Evolutionary conservation across 352 stramenopile species (phyloP).

Genomic region (Phytophthora kernoviae): DNA sequence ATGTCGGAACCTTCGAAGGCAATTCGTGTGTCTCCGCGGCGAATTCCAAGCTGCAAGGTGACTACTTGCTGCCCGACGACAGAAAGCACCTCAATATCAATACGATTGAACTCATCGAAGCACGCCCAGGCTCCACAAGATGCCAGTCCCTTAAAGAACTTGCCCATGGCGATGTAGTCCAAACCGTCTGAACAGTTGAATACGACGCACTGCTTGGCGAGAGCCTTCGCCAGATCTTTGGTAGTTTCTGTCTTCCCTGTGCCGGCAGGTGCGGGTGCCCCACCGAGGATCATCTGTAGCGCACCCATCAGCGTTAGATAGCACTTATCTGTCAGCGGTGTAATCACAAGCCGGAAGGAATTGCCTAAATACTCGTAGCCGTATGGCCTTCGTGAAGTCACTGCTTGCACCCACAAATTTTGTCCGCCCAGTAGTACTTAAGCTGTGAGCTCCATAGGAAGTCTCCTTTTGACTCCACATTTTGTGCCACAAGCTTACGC

Average conservation of each 20-base stretch:
- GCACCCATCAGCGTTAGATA: conserved; percentile 96
- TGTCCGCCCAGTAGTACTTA: conserved; percentile 94
- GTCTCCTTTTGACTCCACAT: conserved; percentile 88
- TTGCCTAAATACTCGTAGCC: conserved; percentile 98
- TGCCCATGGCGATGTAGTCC: conserved; percentile 95
- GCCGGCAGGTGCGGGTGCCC: conserved; percentile 91
- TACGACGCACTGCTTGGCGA: conserved; percentile 96
- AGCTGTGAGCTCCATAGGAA: conserved; percentile 89
- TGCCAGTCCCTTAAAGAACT: conserved; percentile 95
- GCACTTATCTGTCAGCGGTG: conserved; percentile 96
- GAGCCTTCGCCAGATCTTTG: conserved; percentile 94
- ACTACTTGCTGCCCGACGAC: conserved; percentile 92
- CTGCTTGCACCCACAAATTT: conserved; percentile 90
- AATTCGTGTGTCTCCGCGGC: conserved; percentile 82
- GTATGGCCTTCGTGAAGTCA: conserved; percentile 91
- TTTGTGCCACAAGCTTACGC: conserved; percentile 88
- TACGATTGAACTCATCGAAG: conserved; percentile 92
- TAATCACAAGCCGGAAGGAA: conserved; percentile 96
- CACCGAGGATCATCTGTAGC: conserved; percentile 95
- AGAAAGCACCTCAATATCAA: conserved; percentile 89
- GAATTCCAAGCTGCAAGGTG: conserved; percentile 90
- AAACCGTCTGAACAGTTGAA: conserved; percentile 94
- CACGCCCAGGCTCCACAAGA: conserved; percentile 93
- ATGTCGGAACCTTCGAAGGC: conserved; percentile 97
- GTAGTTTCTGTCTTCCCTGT: conserved; percentile 96